Percentiles rank a stretch among this genome's conserved stretches.
Conservation (phyloP, 768 basidiomycete genomes). For the Favolaschia claudopus region DNA sequence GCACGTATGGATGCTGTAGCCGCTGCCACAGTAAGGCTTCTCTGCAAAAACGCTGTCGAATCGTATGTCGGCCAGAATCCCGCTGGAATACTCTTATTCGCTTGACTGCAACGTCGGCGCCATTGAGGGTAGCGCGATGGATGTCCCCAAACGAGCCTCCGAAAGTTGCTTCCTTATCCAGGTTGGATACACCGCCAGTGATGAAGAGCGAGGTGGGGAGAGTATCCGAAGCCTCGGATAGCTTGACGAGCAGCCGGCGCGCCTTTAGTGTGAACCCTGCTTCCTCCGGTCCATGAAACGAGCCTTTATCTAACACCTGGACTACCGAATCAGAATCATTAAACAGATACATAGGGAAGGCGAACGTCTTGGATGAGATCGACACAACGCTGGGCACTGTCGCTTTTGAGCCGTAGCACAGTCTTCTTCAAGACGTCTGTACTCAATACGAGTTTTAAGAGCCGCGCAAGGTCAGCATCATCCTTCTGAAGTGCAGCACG, state of each 20-base stretch:
- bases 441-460: conserved; percentile 9
- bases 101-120: conserved; percentile 35
- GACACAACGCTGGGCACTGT: conserved; percentile 27
- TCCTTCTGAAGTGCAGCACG: conserved; percentile 29
- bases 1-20: conserved; percentile 38
- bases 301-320: conserved; percentile 28
- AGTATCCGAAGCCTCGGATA: conserved; percentile 30
- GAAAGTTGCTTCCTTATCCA: conserved; percentile 31
- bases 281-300: conserved; percentile 3
- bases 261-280: conserved; percentile 28
- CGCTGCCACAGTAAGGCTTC: conserved; percentile 43
- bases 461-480: conserved; percentile 19
- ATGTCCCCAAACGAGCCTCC: conserved; percentile 41
- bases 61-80: conserved; percentile 22
- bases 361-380: conserved; percentile 30
- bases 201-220: conserved; percentile 35
- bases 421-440: conserved; percentile 18
- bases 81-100: conserved; percentile 35
- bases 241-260: conserved; percentile 31
- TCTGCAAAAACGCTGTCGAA: conserved; percentile 36
- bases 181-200: conserved; percentile 27
- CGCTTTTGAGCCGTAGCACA: conserved; percentile 23
- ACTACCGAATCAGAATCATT: not conserved
- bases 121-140: conserved; percentile 29
- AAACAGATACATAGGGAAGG: not conserved